phyloP scores from a whole-genome alignment of 495 filamentous ascomycete genomes.

The Penicillium coprophilum region DNA sequence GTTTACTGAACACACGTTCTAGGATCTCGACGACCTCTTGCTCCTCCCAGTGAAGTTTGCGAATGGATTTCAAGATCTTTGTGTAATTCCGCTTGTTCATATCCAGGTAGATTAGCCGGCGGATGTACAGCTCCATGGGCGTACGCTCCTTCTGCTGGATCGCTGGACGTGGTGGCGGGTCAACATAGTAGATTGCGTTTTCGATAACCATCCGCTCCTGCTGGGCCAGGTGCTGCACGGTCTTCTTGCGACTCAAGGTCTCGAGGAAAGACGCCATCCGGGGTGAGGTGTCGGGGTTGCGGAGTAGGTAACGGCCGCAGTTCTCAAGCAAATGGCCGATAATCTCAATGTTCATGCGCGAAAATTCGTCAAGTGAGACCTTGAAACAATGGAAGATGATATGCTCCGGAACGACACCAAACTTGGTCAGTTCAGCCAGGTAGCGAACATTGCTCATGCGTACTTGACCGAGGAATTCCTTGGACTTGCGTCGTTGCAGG shows the following conservation, averaged over 20 bases:
- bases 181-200: conserved; percentile 97
- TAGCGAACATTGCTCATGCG: conserved; percentile 94
- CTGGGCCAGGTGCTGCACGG: conserved; percentile 88
- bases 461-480: conserved; percentile 94
- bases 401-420: conserved; percentile 96
- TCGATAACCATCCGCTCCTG: conserved; percentile 98
- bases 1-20: conserved; percentile 90
- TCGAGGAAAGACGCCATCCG: conserved; percentile 93
- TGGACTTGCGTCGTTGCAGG: conserved; percentile 95
- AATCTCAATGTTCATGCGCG: conserved; percentile 97
- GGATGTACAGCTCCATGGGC: conserved; percentile 87
- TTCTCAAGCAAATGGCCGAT: conserved; percentile 97
- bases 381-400: conserved; percentile 99
- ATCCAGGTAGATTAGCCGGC: conserved; percentile 87
- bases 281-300: conserved; percentile 89
- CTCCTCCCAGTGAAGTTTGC: conserved; percentile 97
- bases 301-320: conserved; percentile 90
- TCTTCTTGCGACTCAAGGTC: conserved; percentile 93
- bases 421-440: conserved; percentile 95
- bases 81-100: conserved; percentile 93
- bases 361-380: conserved; percentile 96
- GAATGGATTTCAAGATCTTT: conserved; percentile 87
- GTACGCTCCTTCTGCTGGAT: conserved; percentile 96
- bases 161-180: conserved; percentile 88
- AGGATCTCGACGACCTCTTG: conserved; percentile 79